A percentile compares a stretch with the other conserved stretches of the same genome.
These are phyloP conservation scores for Euphorbia lathyris DNA, from an alignment of 345 rosid species.

Conservation along the genomic window DNA sequence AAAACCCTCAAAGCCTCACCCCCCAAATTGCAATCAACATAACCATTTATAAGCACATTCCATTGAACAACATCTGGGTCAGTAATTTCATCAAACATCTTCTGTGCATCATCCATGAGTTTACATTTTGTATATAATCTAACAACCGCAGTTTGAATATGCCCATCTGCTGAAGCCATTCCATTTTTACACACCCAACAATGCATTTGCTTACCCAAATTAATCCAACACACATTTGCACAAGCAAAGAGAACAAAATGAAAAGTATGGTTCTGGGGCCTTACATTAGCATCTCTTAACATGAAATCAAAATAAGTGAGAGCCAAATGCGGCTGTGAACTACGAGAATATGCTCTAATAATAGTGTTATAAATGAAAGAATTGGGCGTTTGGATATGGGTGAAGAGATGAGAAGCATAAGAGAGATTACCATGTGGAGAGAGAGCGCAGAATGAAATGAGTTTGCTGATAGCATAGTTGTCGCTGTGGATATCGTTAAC, in stretches of 20 bases:
- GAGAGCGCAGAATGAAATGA: constrained; percentile 39
- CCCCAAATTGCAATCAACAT: constrained; percentile 32
- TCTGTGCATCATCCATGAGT: constrained; percentile 34
- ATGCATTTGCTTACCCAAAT: constrained; percentile 40
- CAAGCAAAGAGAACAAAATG: constrained; percentile 43
- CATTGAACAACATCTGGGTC: constrained; percentile 46
- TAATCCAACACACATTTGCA: constrained; percentile 25
- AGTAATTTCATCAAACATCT: constrained; percentile 56
- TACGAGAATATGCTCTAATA: constrained; percentile 44
- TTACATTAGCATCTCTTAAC: constrained; percentile 24
- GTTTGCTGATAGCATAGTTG: constrained; percentile 43
- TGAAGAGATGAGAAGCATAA: constrained; percentile 41
- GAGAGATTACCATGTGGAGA: constrained; percentile 29
- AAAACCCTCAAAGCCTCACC: constrained; percentile 37
- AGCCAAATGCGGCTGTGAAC: constrained; percentile 34
- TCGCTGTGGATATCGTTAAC: constrained; percentile 37
- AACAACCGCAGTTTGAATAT: constrained; percentile 45
- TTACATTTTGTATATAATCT: constrained; percentile 28
- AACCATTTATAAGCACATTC: constrained; percentile 55
- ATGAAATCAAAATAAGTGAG: constrained; percentile 39
- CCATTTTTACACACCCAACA: constrained; percentile 48
- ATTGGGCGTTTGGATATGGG: constrained; percentile 29
- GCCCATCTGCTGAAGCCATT: constrained; percentile 37
- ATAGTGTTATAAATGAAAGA: constrained; percentile 44
- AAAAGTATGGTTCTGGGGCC: constrained; percentile 46